phyloP scores from a whole-genome alignment of 805 yeast genomes.

The Candida palmyrensis region DNA sequence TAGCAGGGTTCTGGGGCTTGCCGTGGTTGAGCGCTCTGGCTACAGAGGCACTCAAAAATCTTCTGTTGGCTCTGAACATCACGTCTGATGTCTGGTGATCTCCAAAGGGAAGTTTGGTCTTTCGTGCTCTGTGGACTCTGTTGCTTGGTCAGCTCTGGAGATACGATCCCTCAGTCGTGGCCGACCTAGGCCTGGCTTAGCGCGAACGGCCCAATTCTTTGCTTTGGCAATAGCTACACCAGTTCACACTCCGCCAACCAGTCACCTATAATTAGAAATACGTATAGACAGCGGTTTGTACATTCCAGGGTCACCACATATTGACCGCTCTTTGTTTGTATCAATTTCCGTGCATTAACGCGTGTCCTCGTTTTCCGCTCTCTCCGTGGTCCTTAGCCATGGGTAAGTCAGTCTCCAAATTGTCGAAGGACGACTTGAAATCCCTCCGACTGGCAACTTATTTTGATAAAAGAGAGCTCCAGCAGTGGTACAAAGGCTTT shows the following conservation, averaged over 20 bases:
- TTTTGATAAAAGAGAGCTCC: constrained; percentile 89
- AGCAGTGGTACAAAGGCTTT: constrained; percentile 98
- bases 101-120: too few relatives aligned
- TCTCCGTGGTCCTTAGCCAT: constrained; percentile 29
- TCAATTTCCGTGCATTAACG: not conserved
- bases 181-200: too few relatives aligned
- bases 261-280: too few relatives aligned
- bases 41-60: constrained; percentile 4
- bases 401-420: constrained; percentile 94
- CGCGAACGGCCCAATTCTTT: too few relatives aligned
- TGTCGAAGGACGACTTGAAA: constrained; percentile 84
- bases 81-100: too few relatives aligned
- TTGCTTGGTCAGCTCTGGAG: not conserved
- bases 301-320: not conserved
- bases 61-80: constrained; percentile 5
- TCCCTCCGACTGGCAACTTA: constrained; percentile 81
- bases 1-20: constrained; percentile 37
- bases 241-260: too few relatives aligned
- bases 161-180: too few relatives aligned
- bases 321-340: not conserved
- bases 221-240: not conserved
- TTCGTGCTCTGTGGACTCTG: too few relatives aligned
- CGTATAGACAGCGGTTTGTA: not conserved
- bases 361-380: not conserved
- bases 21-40: constrained; percentile 30